These are phyloP conservation scores for Leucogyrophana mollusca DNA, from an alignment of 768 basidiomycete species.

Conservation along the genomic window DNA sequence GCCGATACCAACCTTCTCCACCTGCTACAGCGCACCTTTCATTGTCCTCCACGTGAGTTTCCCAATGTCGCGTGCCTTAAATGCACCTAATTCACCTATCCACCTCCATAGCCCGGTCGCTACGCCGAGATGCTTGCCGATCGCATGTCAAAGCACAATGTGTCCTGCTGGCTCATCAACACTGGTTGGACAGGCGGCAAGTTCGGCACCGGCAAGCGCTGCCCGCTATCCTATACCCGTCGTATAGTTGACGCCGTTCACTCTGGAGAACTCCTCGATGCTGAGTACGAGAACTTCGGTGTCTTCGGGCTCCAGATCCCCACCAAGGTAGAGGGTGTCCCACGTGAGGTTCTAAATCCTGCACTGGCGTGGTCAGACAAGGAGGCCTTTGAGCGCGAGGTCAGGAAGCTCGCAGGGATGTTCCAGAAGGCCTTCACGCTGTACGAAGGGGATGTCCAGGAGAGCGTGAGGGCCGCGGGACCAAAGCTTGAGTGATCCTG, in stretches of 20 bases:
- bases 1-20: constrained; percentile 98
- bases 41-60: constrained; percentile 86
- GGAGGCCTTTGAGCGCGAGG: constrained; percentile 86
- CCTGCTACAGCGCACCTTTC: constrained; percentile 98
- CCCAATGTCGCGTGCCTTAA: background rate
- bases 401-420: constrained; percentile 88
- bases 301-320: constrained; percentile 88
- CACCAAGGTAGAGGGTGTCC: constrained; percentile 79
- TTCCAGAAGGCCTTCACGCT: constrained; percentile 91
- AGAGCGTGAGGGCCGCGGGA: constrained; percentile 80
- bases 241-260: constrained; percentile 97
- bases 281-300: constrained; percentile 82
- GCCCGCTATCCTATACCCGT: constrained; percentile 96
- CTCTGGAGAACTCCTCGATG: constrained; percentile 84
- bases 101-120: constrained; percentile 63
- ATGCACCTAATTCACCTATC: constrained; percentile 7
- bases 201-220: constrained; percentile 90
- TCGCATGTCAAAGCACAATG: constrained; percentile 85
- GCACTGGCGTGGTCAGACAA: constrained; percentile 83
- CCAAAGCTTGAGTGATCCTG: constrained; percentile 36
- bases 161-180: constrained; percentile 98
- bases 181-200: constrained; percentile 96
- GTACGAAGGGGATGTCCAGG: constrained; percentile 84
- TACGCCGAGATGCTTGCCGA: constrained; percentile 98
- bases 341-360: constrained; percentile 89